Evolutionary conservation across 78 protist genomes (phyloP).

Genomic region (Anaeramoeba ignava): DNA sequence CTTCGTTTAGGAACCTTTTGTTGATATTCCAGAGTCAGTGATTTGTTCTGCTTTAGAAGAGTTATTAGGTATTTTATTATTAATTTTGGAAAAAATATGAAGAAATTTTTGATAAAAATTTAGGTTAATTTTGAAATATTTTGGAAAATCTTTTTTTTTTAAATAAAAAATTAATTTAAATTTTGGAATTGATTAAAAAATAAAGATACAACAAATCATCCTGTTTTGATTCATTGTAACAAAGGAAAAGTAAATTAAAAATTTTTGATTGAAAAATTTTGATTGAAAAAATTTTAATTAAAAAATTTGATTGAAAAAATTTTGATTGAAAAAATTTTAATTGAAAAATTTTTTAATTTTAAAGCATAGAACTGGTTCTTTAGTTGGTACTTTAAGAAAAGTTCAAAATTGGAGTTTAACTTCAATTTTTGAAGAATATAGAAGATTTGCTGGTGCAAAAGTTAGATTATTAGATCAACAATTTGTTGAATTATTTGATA

Average conservation of each 20-base stretch:
- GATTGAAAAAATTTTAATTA: too few species aligned
- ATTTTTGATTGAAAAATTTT: too few species aligned
- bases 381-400: conserved; percentile 68
- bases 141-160: too few species aligned
- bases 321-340: too few species aligned
- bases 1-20: conserved; percentile 61
- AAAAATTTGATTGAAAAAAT: too few species aligned
- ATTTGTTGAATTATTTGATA: conserved; percentile 67
- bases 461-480: conserved; percentile 68
- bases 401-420: conserved; percentile 60
- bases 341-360: too few species aligned
- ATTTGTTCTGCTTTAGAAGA: conserved; percentile 50
- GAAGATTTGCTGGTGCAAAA: conserved; percentile 71
- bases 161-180: not conserved
- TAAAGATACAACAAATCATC: conserved; percentile 57
- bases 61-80: too few species aligned
- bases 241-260: conserved; percentile 74
- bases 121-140: too few species aligned
- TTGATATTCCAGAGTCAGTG: conserved; percentile 59
- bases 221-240: conserved; percentile 73
- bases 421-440: conserved; percentile 65
- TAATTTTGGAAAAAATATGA: too few species aligned
- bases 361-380: conserved; percentile 78
- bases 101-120: too few species aligned
- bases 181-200: not conserved